These are phyloP conservation scores for Dalechampia spathulata DNA, from an alignment of 441 rosid genomes.

Conservation along the genomic window DNA sequence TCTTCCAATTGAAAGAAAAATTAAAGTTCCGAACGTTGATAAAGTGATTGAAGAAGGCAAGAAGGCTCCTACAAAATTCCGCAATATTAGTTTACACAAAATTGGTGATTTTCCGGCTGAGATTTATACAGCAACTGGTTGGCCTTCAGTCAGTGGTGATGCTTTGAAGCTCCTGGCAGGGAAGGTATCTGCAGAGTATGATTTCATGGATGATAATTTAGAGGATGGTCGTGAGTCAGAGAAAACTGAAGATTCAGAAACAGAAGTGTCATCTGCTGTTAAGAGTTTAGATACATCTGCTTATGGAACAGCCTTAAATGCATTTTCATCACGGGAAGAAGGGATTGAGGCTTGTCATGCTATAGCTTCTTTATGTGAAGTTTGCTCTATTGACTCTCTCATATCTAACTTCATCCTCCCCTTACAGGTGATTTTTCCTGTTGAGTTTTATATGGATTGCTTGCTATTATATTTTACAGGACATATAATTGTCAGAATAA, in stretches of 20 bases:
- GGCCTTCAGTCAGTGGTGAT: slow-evolving; percentile 80
- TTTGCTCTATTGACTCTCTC: slow-evolving; percentile 82
- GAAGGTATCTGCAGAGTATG: slow-evolving; percentile 68
- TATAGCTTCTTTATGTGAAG: slow-evolving; percentile 82
- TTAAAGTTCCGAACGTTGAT: slow-evolving; percentile 72
- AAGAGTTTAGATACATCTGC: slow-evolving; percentile 40
- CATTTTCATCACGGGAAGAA: slow-evolving; percentile 44
- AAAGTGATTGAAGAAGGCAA: slow-evolving; percentile 85
- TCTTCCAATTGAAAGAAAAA: slow-evolving; percentile 44
- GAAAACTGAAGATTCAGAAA: slow-evolving; percentile 22
- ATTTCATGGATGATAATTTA: slow-evolving; percentile 32
- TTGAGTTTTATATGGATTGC: not conserved
- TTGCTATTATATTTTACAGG: not conserved
- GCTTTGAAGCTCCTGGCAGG: slow-evolving; percentile 75
- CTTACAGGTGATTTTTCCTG: slow-evolving; percentile 57
- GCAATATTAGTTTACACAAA: slow-evolving; percentile 48
- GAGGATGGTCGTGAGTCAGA: slow-evolving; percentile 19
- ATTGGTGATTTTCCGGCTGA: slow-evolving; percentile 57
- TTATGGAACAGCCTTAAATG: slow-evolving; percentile 45
- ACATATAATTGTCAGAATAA: not conserved
- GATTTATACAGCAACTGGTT: slow-evolving; percentile 68
- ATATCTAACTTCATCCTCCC: slow-evolving; percentile 95
- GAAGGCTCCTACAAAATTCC: slow-evolving; percentile 59
- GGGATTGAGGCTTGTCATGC: slow-evolving; percentile 91
- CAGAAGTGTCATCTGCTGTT: slow-evolving; percentile 13